A percentile compares a stretch with the other conserved stretches of the same genome.
Evolutionary conservation across 2,329 filamentous ascomycete genomes (phyloP).

Genomic region (Neurospora crassa): DNA sequence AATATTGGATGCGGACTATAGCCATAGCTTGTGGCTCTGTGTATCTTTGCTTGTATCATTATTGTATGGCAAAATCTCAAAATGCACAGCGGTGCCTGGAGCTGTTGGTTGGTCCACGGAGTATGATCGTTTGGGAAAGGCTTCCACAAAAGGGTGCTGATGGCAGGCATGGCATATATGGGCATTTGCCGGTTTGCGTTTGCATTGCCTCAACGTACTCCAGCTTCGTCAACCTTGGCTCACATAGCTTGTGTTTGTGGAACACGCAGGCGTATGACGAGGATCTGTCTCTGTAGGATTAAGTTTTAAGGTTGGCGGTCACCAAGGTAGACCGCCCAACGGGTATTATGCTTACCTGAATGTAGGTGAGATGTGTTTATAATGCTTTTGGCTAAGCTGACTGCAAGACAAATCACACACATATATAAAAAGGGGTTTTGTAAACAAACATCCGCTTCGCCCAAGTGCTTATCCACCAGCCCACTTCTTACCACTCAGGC

Average conservation of each 20-base stretch:
- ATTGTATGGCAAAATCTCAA: constrained; percentile 3
- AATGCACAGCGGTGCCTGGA: not conserved
- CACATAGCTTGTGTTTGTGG: not conserved
- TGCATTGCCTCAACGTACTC: not conserved
- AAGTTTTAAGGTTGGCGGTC: not conserved
- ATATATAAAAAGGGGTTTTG: not conserved
- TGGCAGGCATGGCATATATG: not conserved
- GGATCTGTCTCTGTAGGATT: not conserved
- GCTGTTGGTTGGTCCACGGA: not conserved
- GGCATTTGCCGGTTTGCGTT: not conserved
- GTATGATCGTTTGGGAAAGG: not conserved
- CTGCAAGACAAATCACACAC: not conserved
- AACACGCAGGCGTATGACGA: not conserved
- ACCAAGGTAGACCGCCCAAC: not conserved
- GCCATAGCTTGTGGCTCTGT: constrained; percentile 6
- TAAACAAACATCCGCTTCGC: not conserved
- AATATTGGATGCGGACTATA: not conserved
- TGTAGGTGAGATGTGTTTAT: not conserved
- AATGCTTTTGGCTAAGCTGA: not conserved
- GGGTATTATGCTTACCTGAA: not conserved
- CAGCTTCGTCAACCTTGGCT: not conserved
- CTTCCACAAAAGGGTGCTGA: not conserved
- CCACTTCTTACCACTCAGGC: not conserved
- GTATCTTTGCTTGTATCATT: constrained; percentile 5
- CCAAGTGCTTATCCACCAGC: not conserved